Evolutionary conservation across 179 eudicot genomes (phyloP), one percentile per base, ranked within the genome.

Genomic region (Dionaea muscipula): DNA sequence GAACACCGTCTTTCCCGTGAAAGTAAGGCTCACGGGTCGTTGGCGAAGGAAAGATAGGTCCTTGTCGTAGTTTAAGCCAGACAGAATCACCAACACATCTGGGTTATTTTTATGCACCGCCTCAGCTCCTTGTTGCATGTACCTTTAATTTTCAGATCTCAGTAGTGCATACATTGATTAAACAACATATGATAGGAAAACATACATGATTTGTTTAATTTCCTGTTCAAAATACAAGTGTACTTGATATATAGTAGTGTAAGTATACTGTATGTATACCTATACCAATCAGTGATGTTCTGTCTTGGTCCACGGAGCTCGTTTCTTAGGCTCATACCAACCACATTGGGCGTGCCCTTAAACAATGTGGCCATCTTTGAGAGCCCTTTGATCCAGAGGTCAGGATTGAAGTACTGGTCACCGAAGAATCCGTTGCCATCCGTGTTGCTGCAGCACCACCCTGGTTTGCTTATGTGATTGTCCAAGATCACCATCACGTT

Each of bases 401-500:
- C 74, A 0, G 86, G 81, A 44, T 79, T 39, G 62, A 85, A 85
- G 68, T 77, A 82, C 16, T 48, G 63, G 56, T 88, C 96, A 0
- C 96, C 86, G 46, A 88, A 88, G 79, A 85, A 88, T 41, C 91
- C 96, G 57, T 75, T 87, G 18, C 88, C 91, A 56, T 88, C 96
- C 3, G 54, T 56, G 37, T 27, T 59, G 60, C 84, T 75, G 39
- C 96, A 88, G 67, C 96, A 82, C 96, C 96, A 88, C 13, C 88
- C 85, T n/a, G 95, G 95, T 57, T 65, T 81, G 55, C 83, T 83
- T 44, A 81, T 52, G 59, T 90, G 97, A 71, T 90, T 90, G 78
- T 90, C 97, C 31, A 90, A 17, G 23, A 90, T 75, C 21, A 90
- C 75, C 95, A 90, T 83, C 68, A 86, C 83, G 40, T 80, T 83